Percentiles rank a stretch among this genome's conserved stretches.
Conservation (phyloP, 2,329 filamentous ascomycete species). For the Chrysoporthe deuterocubensis region DNA sequence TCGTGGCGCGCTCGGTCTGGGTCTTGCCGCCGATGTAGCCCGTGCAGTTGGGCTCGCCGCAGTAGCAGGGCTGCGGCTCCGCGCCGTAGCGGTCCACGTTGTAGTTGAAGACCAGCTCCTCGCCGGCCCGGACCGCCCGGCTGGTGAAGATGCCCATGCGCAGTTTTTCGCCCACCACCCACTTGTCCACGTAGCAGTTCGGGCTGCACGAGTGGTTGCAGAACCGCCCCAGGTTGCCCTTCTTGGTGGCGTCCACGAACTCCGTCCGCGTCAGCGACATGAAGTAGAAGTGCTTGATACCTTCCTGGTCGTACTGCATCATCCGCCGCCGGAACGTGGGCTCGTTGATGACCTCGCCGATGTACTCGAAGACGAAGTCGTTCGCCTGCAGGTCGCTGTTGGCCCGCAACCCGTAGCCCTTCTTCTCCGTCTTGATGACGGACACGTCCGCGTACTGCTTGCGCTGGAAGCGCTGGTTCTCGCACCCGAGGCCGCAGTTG, state of each 20-base stretch:
- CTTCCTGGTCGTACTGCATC: constrained; percentile 91
- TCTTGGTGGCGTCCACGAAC: constrained; percentile 97
- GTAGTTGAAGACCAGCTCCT: constrained; percentile 99
- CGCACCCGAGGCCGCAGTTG: constrained; percentile 84
- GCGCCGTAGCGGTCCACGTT: constrained; percentile 98
- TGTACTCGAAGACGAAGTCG: constrained; percentile 97
- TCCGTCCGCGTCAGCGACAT: constrained; percentile 97
- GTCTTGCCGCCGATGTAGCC: constrained; percentile 98
- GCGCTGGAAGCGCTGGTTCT: constrained; percentile 93
- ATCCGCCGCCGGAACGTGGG: constrained; percentile 86
- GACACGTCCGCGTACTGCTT: constrained; percentile 89
- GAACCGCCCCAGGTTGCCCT: constrained; percentile 92
- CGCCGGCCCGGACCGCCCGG: constrained; percentile 81
- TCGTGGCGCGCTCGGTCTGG: constrained; percentile 93
- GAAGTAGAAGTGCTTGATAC: constrained; percentile 99
- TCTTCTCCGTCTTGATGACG: constrained; percentile 97
- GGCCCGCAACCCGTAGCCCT: constrained; percentile 89
- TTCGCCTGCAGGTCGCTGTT: constrained; percentile 77
- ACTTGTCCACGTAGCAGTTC: constrained; percentile 99
- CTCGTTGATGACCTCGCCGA: constrained; percentile 97
- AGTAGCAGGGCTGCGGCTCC: constrained; percentile 96
- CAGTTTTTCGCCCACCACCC: constrained; percentile 95
- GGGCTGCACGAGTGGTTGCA: constrained; percentile 99
- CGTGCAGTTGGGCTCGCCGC: constrained; percentile 90
- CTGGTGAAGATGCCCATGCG: constrained; percentile 98